These are phyloP conservation scores for Eimeria mitis DNA, from an alignment of 169 alveolate genomes.

Conservation along the genomic window DNA sequence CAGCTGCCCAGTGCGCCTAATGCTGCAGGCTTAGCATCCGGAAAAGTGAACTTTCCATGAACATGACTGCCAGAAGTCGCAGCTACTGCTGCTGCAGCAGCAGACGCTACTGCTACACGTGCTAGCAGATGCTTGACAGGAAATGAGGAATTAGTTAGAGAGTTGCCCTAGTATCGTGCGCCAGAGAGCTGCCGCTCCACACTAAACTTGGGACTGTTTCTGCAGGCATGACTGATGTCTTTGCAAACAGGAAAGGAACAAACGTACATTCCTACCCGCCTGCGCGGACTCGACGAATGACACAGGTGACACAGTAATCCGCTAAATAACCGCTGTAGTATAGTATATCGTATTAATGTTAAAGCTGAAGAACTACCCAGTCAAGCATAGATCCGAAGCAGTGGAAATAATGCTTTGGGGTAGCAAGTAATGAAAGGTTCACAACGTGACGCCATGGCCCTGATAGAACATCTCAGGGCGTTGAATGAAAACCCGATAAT, in stretches of 20 bases:
- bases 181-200: constrained; percentile 8
- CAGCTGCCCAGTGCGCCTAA: not conserved
- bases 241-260: not conserved
- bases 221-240: not conserved
- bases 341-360: not conserved
- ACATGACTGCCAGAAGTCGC: not conserved
- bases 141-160: not conserved
- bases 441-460: not conserved
- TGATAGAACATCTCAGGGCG: not conserved
- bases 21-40: not conserved
- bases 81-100: not conserved
- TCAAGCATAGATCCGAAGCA: constrained; percentile 27
- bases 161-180: not conserved
- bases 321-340: not conserved
- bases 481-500: not conserved
- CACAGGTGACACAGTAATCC: constrained; percentile 24
- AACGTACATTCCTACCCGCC: not conserved
- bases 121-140: not conserved
- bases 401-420: constrained; percentile 20
- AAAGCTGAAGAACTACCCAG: constrained; percentile 17
- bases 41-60: not conserved
- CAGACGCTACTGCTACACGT: not conserved
- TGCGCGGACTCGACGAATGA: not conserved
- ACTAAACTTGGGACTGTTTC: not conserved
- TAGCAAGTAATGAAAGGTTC: not conserved